Conservation (phyloP, 164 flowering plant genomes). For the Cinnamomum micranthum region DNA sequence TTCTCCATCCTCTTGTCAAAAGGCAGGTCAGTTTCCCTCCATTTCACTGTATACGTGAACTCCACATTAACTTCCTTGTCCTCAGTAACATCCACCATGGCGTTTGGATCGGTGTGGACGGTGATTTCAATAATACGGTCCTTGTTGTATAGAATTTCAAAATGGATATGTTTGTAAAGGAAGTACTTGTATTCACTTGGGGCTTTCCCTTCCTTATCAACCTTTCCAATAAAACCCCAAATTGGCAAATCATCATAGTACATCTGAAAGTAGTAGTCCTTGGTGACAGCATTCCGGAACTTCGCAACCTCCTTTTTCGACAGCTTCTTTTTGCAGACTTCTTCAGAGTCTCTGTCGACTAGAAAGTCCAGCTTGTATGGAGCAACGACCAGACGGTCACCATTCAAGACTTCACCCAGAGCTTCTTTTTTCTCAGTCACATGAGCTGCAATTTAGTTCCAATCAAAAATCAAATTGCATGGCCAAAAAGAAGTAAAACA, state of each 20-base stretch:
- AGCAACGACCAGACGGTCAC: constrained; percentile 40
- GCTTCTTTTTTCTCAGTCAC: constrained; percentile 40
- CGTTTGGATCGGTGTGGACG: constrained; percentile 28
- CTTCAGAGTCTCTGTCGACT: constrained; percentile 29
- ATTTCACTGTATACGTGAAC: constrained; percentile 35
- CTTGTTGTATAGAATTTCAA: constrained; percentile 33
- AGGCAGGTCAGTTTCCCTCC: constrained; percentile 31
- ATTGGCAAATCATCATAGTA: constrained; percentile 41
- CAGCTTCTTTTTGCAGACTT: constrained; percentile 31
- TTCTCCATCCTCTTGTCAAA: constrained; percentile 42
- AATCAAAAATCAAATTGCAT: neutral
- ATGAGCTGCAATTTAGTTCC: constrained; percentile 10
- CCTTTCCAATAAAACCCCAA: constrained; percentile 42
- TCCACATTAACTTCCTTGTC: constrained; percentile 35
- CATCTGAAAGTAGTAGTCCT: constrained; percentile 43
- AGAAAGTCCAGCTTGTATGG: constrained; percentile 35
- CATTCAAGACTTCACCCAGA: constrained; percentile 41
- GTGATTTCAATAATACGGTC: constrained; percentile 40
- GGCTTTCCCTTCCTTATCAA: constrained; percentile 30
- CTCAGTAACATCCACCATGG: constrained; percentile 38
- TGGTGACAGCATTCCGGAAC: constrained; percentile 31
- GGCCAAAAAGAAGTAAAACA: neutral
- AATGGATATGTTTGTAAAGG: constrained; percentile 33
- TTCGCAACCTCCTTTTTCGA: constrained; percentile 24
- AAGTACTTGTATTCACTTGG: constrained; percentile 30